Evolutionary conservation across 352 stramenopile species (phyloP).

Genomic region (Aphanomyces astaci): DNA sequence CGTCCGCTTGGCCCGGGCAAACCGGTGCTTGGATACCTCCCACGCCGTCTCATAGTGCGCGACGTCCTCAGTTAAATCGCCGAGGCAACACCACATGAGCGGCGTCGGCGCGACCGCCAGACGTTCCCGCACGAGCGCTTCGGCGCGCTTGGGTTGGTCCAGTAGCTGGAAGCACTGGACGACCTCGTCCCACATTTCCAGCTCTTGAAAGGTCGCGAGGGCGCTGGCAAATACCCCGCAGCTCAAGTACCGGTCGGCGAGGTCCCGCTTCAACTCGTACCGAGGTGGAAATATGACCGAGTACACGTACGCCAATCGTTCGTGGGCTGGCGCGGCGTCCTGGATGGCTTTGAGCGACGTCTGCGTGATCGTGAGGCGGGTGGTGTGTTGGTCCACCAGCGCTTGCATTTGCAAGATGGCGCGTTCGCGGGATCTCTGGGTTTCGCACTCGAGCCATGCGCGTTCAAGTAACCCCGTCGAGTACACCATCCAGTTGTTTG

Average conservation of each 20-base stretch:
- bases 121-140: conserved; percentile 84
- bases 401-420: conserved; percentile 95
- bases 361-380: conserved; percentile 88
- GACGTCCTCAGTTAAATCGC: conserved; percentile 87
- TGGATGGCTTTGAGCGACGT: conserved; percentile 74
- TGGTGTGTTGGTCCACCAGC: conserved; percentile 93
- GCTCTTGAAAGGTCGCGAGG: conserved; percentile 89
- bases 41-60: conserved; percentile 88
- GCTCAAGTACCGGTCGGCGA: conserved; percentile 89
- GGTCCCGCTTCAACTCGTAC: conserved; percentile 89
- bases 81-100: conserved; percentile 91
- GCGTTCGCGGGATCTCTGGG: conserved; percentile 86
- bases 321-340: conserved; percentile 83
- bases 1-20: conserved; percentile 86
- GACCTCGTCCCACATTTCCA: conserved; percentile 95
- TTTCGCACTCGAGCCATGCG: conserved; percentile 92
- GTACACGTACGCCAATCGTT: conserved; percentile 88
- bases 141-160: conserved; percentile 84
- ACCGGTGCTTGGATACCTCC: conserved; percentile 85
- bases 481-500: conserved; percentile 96
- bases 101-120: conserved; percentile 81
- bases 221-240: conserved; percentile 84
- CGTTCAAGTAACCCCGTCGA: conserved; percentile 89
- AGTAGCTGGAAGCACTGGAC: conserved; percentile 92
- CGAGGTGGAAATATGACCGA: conserved; percentile 89